These are phyloP conservation scores for Globisporangium polare DNA, from an alignment of 352 stramenopile species.

Conservation along the genomic window DNA sequence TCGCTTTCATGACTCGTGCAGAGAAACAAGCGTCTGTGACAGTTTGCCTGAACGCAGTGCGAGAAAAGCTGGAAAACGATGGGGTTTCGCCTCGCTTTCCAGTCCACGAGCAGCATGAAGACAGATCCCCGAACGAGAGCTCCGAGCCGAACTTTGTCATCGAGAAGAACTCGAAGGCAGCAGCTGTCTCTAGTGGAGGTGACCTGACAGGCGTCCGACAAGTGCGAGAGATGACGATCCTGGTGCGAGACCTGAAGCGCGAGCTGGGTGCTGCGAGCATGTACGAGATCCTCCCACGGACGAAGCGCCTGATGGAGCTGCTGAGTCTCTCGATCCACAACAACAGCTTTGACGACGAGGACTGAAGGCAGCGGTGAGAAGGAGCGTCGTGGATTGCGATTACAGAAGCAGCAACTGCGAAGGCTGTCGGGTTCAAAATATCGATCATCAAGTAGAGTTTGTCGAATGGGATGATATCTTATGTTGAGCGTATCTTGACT, in stretches of 20 bases:
- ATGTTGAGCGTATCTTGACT: background rate
- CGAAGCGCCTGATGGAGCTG: constrained; percentile 77
- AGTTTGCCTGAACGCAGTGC: constrained; percentile 46
- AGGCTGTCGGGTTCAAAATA: background rate
- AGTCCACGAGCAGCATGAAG: background rate
- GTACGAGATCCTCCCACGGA: constrained; percentile 73
- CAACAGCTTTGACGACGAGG: constrained; percentile 17
- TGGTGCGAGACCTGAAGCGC: constrained; percentile 72
- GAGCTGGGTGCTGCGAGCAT: constrained; percentile 68
- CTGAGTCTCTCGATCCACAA: constrained; percentile 68
- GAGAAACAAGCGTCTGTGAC: constrained; percentile 42
- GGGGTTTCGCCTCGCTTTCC: constrained; percentile 1
- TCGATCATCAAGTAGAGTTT: background rate
- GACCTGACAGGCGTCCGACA: constrained; percentile 56
- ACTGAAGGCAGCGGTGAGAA: background rate
- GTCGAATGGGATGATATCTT: background rate
- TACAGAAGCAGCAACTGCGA: background rate
- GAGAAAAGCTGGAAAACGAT: constrained; percentile 27
- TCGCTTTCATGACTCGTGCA: constrained; percentile 13
- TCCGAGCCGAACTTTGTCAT: constrained; percentile 62
- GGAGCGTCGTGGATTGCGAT: background rate
- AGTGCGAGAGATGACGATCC: constrained; percentile 69
- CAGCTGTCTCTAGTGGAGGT: constrained; percentile 8
- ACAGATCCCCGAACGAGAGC: constrained; percentile 1
- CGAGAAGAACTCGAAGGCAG: constrained; percentile 20